These are phyloP conservation scores for Ramaria rubella DNA, from an alignment of 768 basidiomycete species.

Conservation along the genomic window DNA sequence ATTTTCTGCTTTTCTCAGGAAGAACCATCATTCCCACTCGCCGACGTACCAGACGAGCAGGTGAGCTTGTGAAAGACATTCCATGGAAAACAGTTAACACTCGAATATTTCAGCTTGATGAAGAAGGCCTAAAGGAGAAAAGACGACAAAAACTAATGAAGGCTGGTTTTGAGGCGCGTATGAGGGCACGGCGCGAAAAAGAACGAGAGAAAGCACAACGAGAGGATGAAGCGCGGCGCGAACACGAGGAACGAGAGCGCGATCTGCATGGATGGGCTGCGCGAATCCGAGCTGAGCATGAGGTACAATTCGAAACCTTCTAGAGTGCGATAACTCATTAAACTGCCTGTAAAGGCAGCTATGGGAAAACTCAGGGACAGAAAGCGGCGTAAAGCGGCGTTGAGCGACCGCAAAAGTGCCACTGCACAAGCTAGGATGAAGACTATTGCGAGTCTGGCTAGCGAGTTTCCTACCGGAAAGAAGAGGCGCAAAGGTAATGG, in stretches of 20 bases:
- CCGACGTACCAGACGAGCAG: slow-evolving; percentile 88
- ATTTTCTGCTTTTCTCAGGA: slow-evolving; percentile 37
- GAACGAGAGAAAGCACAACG: slow-evolving; percentile 72
- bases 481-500: slow-evolving; percentile 80
- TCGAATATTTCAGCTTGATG: slow-evolving; percentile 53
- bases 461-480: slow-evolving; percentile 75
- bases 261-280: slow-evolving; percentile 71
- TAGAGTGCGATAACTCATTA: too few species aligned
- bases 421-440: slow-evolving; percentile 96
- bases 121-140: slow-evolving; percentile 91
- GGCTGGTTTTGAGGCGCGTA: slow-evolving; percentile 87
- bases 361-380: slow-evolving; percentile 85
- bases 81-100: not conserved
- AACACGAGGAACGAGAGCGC: slow-evolving; percentile 47
- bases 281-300: slow-evolving; percentile 71
- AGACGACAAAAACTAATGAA: slow-evolving; percentile 88
- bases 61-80: slow-evolving; percentile 35
- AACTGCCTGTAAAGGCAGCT: too few species aligned
- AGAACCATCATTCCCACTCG: slow-evolving; percentile 81
- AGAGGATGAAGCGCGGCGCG: slow-evolving; percentile 29
- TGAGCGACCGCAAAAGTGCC: slow-evolving; percentile 88
- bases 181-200: slow-evolving; percentile 78
- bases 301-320: slow-evolving; percentile 52
- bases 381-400: slow-evolving; percentile 66
- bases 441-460: slow-evolving; percentile 85